Percentiles rank a stretch among this genome's conserved stretches.
These are phyloP conservation scores for Neonectria hederae DNA, from an alignment of 2,329 filamentous ascomycete species.

Conservation along the genomic window DNA sequence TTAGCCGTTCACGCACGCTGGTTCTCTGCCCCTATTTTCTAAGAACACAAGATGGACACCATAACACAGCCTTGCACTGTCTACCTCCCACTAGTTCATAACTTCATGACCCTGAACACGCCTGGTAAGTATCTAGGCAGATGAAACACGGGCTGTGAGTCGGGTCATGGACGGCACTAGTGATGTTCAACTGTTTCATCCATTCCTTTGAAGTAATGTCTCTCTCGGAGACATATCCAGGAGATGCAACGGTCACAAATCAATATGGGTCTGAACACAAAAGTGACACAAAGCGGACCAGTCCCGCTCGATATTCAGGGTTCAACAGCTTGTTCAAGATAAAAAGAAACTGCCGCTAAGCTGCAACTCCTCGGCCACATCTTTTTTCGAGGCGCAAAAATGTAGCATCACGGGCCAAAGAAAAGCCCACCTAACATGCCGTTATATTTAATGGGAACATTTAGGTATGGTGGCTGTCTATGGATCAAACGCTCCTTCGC, in stretches of 20 bases:
- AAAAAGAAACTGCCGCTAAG: not conserved
- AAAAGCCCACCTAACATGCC: not conserved
- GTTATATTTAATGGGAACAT: constrained; percentile 1
- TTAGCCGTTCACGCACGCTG: not conserved
- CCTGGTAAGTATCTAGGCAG: not conserved
- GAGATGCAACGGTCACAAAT: not conserved
- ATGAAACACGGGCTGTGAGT: not conserved
- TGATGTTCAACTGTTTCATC: not conserved
- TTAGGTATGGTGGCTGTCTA: constrained; percentile 3
- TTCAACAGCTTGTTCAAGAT: not conserved
- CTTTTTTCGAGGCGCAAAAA: not conserved
- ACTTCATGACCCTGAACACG: not conserved
- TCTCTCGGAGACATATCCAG: not conserved
- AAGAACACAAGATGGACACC: not conserved
- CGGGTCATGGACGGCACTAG: not conserved
- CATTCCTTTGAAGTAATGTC: not conserved
- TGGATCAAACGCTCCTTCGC: not conserved
- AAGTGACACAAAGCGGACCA: not conserved
- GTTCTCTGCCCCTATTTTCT: not conserved
- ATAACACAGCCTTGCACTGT: not conserved
- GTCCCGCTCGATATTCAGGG: not conserved
- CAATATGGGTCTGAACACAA: not conserved
- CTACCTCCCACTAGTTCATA: not conserved
- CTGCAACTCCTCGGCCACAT: not conserved
- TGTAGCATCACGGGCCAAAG: not conserved